Evolutionary conservation across 768 basidiomycete genomes (phyloP).

Genomic region (Calocybe indica): DNA sequence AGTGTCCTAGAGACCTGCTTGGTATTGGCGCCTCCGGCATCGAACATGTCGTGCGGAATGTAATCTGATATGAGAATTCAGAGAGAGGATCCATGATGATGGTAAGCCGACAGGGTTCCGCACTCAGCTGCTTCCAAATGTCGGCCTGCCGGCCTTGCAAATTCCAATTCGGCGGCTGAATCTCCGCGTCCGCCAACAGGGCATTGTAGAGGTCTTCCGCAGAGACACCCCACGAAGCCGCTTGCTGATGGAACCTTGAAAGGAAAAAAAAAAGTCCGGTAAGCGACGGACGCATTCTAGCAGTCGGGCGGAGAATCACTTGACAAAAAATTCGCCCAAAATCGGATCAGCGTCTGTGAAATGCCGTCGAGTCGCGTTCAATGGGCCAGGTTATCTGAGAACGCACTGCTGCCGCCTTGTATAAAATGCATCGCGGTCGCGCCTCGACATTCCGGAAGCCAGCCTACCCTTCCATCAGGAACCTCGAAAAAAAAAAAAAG

Average conservation of each 20-base stretch:
- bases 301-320: constrained; percentile 22
- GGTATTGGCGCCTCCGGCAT: constrained; percentile 47
- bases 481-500: no score
- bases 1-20: constrained; percentile 59
- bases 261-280: no score
- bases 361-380: not conserved
- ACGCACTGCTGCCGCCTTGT: constrained; percentile 59
- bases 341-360: constrained; percentile 55
- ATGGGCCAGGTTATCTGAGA: not conserved
- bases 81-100: not conserved
- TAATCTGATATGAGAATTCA: constrained; percentile 21
- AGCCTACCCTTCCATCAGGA: constrained; percentile 30
- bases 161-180: constrained; percentile 55
- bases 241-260: constrained; percentile 44
- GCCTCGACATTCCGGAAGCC: constrained; percentile 62
- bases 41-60: constrained; percentile 33
- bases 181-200: constrained; percentile 53
- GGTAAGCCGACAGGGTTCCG: not conserved
- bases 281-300: not conserved
- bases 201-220: constrained; percentile 47
- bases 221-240: constrained; percentile 40
- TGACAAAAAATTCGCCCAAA: constrained; percentile 59
- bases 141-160: constrained; percentile 54
- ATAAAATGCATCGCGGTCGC: constrained; percentile 46
- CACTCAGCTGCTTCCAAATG: constrained; percentile 50